Evolutionary conservation across 2,329 filamentous ascomycete genomes (phyloP), one percentile per base, ranked within the genome.

Genomic region (Claviceps monticola): DNA sequence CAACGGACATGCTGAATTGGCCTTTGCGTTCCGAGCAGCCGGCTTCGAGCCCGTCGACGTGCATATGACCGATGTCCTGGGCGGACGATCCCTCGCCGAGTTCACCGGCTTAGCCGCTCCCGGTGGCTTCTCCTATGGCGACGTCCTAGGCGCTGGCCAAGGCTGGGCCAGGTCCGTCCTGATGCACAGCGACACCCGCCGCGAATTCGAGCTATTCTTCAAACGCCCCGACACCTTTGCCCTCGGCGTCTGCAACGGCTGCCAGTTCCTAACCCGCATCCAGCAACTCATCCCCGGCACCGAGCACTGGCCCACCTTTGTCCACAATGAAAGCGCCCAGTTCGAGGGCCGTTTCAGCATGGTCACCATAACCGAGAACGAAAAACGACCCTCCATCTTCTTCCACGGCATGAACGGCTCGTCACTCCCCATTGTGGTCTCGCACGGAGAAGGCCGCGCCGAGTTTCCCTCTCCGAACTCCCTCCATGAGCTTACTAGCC

Each of bases 1-100:
- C 58, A 97, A 98, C 70, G 88, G 90, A 43, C 82, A 96, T 61
- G 83, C 88, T n/a, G 93, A 98, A 68, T 95, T 98, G 88, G 93
- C 93, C 1, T 97, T 95, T 63, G 89, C 90, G 48, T 97, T 97
- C 76, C 83, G 85, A 57, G 82, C 83, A 38, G 91, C 93, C 44
- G 91, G 91, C 39, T 97, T 97, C 71, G 84, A 89, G 48, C 82
- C 90, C 14, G 80, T 97, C 46, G 91, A 98, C 63, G 84, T 97
- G 1, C 91, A 96, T 74, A 97, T 98, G 93, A 93, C 86, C 3
- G 91, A 97, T 61, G 83, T 97, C 52, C 82, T 88, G 23, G 82
- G 80, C 11, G 84, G 86, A 16, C 82, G 87, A 55, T 89, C 87
- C 0, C 81, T 98, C 8, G 76, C 83, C 42, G 83, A 83, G 56